A percentile compares a stretch with the other conserved stretches of the same genome.
Conservation (phyloP, 768 basidiomycete species). For the Lanmaoa pseudosensibilis region DNA sequence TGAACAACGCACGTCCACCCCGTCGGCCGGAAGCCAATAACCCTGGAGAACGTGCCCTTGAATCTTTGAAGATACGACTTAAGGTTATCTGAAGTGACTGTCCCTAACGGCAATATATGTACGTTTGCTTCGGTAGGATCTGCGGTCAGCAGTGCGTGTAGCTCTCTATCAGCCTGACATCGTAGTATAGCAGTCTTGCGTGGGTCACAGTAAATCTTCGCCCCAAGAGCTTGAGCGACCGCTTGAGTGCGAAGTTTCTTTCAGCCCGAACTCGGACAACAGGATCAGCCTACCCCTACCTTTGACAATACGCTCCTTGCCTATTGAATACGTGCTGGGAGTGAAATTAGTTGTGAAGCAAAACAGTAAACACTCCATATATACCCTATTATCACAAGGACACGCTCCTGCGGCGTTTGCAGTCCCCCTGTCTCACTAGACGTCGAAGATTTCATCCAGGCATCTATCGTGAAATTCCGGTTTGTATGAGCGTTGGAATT, state of each 20-base stretch:
- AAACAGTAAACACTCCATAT: slow-evolving; percentile 11
- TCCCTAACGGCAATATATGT: slow-evolving; percentile 79
- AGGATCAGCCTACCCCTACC: slow-evolving; percentile 43
- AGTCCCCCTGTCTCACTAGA: slow-evolving; percentile 30
- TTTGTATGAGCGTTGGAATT: slow-evolving; percentile 24
- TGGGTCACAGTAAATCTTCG: slow-evolving; percentile 87
- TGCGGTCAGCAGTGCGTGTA: slow-evolving; percentile 72
- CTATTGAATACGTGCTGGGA: slow-evolving; percentile 89
- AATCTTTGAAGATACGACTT: slow-evolving; percentile 75
- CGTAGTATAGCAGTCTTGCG: slow-evolving; percentile 80
- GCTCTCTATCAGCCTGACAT: slow-evolving; percentile 81
- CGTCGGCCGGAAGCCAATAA: slow-evolving; percentile 87
- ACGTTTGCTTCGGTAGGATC: slow-evolving; percentile 78
- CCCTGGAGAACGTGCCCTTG: slow-evolving; percentile 65
- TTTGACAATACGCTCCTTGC: slow-evolving; percentile 97
- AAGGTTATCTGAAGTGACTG: slow-evolving; percentile 75
- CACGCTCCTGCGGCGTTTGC: slow-evolving; percentile 39
- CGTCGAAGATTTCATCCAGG: slow-evolving; percentile 46
- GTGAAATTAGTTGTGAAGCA: background rate
- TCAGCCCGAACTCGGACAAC: background rate
- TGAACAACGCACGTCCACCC: slow-evolving; percentile 83
- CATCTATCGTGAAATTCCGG: slow-evolving; percentile 44
- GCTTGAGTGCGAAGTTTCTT: slow-evolving; percentile 45
- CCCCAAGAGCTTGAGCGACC: slow-evolving; percentile 75
- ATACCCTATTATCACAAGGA: slow-evolving; percentile 74